Evolutionary conservation across 2,329 filamentous ascomycete genomes (phyloP), one percentile per base, ranked within the genome.

Genomic region (Monilinia fructigena): DNA sequence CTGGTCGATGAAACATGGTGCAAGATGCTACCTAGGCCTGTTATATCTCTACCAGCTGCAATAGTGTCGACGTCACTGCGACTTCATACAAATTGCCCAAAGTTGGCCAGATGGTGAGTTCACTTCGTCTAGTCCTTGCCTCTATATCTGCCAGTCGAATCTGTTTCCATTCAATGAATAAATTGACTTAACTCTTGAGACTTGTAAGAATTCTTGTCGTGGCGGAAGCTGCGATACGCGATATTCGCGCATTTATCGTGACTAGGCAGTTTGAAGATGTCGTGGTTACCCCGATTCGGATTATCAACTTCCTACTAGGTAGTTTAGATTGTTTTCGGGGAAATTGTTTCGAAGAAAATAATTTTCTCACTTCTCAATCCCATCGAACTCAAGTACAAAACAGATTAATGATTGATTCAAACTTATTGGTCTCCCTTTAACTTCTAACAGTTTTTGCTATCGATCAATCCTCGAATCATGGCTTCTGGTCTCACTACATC

Each of bases 401-500:
- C 47, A 16, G 23, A 28, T 4, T 11, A 7, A 14, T 40, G 23
- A 28, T 4, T 11, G 2, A 14, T 40, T 40, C n/a, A 23, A 12
- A 60, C 18, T 20, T 14, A 50, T 60, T 20, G 2, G 54, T 20
- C 42, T 58, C 18, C 28, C n/a, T 12, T 35, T 38, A 6, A 48
- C 12, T n/a, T 23, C 23, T 23, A 28, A 10, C 10, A 12, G 31
- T 35, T 35, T 35, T 35, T 35, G 31, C 31, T 16, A 23, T 23
- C 18, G 4, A n/a, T 14, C 58, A 38, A 18, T 52, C 42, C 42
- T 18, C 14, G 0, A 42, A 56, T 12, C 23, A 66, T 66, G 65
- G 65, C 65, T 4, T 66, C 65, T 23, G 75, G 77, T 12, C 70
- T 79, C 16, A 53, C 76, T 40, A 71, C 75, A 66, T 81, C 80